Evolutionary conservation across 441 rosid species (phyloP), one percentile per base, ranked within the genome.

Genomic region (Brassica balearica): DNA sequence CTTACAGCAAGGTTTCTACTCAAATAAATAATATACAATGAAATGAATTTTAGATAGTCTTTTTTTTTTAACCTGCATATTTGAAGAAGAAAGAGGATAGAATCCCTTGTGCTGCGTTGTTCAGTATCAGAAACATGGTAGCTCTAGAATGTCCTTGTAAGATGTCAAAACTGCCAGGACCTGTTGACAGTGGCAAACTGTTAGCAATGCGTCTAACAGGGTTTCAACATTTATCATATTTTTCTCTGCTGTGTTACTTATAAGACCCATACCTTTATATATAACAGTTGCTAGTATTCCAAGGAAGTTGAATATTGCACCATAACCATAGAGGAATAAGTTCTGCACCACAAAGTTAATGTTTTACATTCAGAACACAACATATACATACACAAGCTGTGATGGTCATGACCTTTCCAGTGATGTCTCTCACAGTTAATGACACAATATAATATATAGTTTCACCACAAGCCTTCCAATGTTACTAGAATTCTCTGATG

Each of bases 81-180:
- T 94, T 94, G 87, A 92, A 94, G 89, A 92, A 92, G 77, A 94
- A 94, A 22, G 98, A 92, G 6, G 97, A 94, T 69, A 92, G 71
- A 56, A 94, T 92, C 81, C 97, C 97, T 85, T 94, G 97, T 71
- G 97, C 98, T n/a, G 97, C 97, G 65, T 94, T 94, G 88, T 90
- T 94, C 76, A 86, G 84, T 80, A 91, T 91, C 68, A 94, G 83
- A 82, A 94, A 90, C 90, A 91, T 82, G 76, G 98, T 94, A 70
- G 97, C 96, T 79, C 79, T 91, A 29, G 97, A 91, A 84, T 92
- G 97, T 71, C 98, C 98, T 72, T 91, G 87, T 48, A 94, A 79
- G 77, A 94, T 91, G 83, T 91, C 92, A 76, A 94, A 86, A 84
- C 88, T 91, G 75, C 75, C 82, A 19, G 98, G 91, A 86, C 97